Evolutionary conservation across 805 yeast species (phyloP).

Genomic region (Torulaspora indica): DNA sequence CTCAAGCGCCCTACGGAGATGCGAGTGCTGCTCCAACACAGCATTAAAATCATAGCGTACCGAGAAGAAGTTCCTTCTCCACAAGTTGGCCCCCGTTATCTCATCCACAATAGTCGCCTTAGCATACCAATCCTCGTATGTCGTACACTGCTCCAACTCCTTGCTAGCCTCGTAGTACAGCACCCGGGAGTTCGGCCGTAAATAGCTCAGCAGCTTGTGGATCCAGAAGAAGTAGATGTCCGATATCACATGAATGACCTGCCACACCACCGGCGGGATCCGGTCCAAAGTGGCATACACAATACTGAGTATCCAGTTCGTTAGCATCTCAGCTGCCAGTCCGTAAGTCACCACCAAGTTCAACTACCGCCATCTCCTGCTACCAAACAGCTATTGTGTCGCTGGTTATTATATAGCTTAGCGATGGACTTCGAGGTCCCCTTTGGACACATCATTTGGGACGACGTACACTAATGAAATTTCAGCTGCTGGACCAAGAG

Average conservation of each 20-base stretch:
- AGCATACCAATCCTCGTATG: conserved; percentile 67
- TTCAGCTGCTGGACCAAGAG: background rate
- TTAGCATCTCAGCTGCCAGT: conserved; percentile 6
- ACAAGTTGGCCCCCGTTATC: conserved; percentile 49
- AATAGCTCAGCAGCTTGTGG: conserved; percentile 23
- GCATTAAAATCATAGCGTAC: conserved; percentile 78
- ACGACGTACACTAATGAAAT: background rate
- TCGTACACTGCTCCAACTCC: conserved; percentile 47
- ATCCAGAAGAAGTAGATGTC: conserved; percentile 44
- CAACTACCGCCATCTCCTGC: conserved; percentile 5
- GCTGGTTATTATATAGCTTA: no score
- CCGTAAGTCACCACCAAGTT: background rate
- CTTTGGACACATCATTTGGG: background rate
- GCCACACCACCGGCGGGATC: conserved; percentile 42
- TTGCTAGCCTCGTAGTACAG: conserved; percentile 43
- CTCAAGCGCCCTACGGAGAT: conserved; percentile 56
- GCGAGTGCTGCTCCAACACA: conserved; percentile 66
- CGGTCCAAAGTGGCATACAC: conserved; percentile 36
- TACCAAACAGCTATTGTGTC: no score
- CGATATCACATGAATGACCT: conserved; percentile 38
- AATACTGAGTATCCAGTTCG: conserved; percentile 23
- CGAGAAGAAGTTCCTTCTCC: conserved; percentile 83
- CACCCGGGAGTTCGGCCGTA: conserved; percentile 32
- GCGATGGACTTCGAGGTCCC: no score
- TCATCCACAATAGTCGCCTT: conserved; percentile 48